A percentile compares a stretch with the other conserved stretches of the same genome.
Conservation (phyloP, 2,329 filamentous ascomycete species). For the Colletotrichum simmondsii region DNA sequence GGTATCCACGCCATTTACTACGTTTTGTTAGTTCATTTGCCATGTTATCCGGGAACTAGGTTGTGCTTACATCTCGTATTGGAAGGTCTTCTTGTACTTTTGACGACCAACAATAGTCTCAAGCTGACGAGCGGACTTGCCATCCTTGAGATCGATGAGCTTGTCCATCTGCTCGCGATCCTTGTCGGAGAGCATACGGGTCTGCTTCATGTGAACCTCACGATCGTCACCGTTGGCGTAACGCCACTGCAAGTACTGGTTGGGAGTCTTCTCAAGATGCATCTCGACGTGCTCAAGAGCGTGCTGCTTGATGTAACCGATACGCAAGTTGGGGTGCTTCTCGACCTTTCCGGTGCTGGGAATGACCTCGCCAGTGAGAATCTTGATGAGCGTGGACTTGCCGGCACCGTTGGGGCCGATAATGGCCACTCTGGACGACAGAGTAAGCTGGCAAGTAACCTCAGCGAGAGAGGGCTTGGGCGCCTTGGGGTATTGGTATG, state of each 20-base stretch:
- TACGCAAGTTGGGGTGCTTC: slow-evolving; percentile 98
- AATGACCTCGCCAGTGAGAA: slow-evolving; percentile 91
- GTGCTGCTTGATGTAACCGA: slow-evolving; percentile 99
- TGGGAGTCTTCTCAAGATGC: slow-evolving; percentile 99
- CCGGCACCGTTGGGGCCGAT: slow-evolving; percentile 98
- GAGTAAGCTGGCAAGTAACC: slow-evolving; percentile 85
- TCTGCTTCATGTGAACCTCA: slow-evolving; percentile 98
- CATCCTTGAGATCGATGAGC: slow-evolving; percentile 84
- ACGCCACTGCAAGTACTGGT: slow-evolving; percentile 98
- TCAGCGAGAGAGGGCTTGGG: slow-evolving; percentile 88
- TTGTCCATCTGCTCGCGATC: slow-evolving; percentile 95
- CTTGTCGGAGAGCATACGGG: slow-evolving; percentile 84
- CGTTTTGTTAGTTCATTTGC: slow-evolving; percentile 40
- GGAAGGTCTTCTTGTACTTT: slow-evolving; percentile 99
- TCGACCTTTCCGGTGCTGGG: slow-evolving; percentile 88
- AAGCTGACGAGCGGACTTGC: slow-evolving; percentile 79
- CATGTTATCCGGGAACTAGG: neutral
- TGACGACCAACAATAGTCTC: slow-evolving; percentile 94
- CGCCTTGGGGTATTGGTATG: slow-evolving; percentile 92
- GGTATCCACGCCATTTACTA: slow-evolving; percentile 86
- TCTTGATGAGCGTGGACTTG: slow-evolving; percentile 98
- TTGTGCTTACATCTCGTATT: slow-evolving; percentile 85
- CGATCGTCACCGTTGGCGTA: slow-evolving; percentile 97
- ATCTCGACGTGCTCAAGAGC: slow-evolving; percentile 99
- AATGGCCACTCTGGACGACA: slow-evolving; percentile 94